phyloP scores from a whole-genome alignment of 331 rosid genomes.

The Rosa hybrid region DNA sequence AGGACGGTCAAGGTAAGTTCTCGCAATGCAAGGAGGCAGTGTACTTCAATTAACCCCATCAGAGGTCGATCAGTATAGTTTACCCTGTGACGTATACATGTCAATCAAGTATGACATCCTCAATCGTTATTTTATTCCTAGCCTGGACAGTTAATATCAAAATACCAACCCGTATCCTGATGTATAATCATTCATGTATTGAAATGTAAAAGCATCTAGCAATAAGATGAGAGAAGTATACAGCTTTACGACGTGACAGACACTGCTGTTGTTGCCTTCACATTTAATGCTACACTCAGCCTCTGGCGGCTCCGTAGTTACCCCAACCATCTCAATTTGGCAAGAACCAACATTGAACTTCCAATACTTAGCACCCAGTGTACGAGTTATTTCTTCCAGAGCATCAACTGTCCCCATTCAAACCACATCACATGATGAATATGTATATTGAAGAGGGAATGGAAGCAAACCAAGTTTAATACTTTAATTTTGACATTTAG shows the following conservation, averaged over 20 bases:
- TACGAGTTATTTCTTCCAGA: slow-evolving; percentile 36
- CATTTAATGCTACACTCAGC: slow-evolving; percentile 24
- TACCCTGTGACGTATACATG: not conserved
- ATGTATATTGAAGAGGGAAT: not conserved
- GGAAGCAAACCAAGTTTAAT: not conserved
- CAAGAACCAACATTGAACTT: slow-evolving; percentile 39
- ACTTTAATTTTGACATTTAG: not conserved
- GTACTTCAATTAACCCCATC: slow-evolving; percentile 11
- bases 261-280: slow-evolving; percentile 36
- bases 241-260: slow-evolving; percentile 70
- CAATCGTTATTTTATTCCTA: not conserved
- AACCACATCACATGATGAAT: slow-evolving; percentile 4
- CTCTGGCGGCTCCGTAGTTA: slow-evolving; percentile 26
- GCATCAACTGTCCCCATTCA: slow-evolving; percentile 38
- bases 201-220: not conserved
- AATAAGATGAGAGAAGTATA: slow-evolving; percentile 38
- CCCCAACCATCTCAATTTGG: slow-evolving; percentile 38
- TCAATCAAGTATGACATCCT: not conserved
- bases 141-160: not conserved
- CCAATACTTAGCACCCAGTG: slow-evolving; percentile 51
- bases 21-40: slow-evolving; percentile 13
- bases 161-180: not conserved
- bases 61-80: slow-evolving; percentile 16
- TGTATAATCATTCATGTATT: not conserved
- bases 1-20: slow-evolving; percentile 11